Conservation (phyloP, 371 early-diverging fungal genomes). For the Capillidium heterosporum region DNA sequence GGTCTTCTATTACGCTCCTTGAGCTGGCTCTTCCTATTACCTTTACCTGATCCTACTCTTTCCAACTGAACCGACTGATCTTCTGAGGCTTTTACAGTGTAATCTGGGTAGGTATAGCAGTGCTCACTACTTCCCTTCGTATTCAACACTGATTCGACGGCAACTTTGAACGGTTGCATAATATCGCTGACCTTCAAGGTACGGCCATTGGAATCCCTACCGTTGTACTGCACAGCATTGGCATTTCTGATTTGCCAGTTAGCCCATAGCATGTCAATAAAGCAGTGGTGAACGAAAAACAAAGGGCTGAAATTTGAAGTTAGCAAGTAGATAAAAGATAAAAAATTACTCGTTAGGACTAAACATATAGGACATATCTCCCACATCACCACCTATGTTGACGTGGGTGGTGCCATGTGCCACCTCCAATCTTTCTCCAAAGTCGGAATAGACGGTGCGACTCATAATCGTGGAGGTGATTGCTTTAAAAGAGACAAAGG, state of each 20-base stretch:
- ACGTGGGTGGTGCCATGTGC: conserved; percentile 25
- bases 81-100: not conserved
- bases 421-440: conserved; percentile 17
- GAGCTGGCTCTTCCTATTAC: too few relatives aligned
- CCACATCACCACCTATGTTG: not conserved
- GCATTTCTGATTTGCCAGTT: not conserved
- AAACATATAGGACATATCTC: too few relatives aligned
- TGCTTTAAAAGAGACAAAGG: not conserved
- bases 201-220: not conserved
- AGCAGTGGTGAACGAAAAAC: conserved; percentile 1
- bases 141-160: not conserved
- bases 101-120: conserved; percentile 2
- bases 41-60: too few relatives aligned
- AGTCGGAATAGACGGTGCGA: conserved; percentile 12
- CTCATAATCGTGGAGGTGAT: not conserved
- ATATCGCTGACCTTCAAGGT: not conserved
- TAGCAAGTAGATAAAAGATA: too few relatives aligned
- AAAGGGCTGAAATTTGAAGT: not conserved
- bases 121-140: not conserved
- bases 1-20: too few relatives aligned
- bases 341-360: not conserved
- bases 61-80: too few relatives aligned
- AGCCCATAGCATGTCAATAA: conserved; percentile 1
- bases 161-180: not conserved
- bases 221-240: not conserved